Percentiles rank a stretch among this genome's conserved stretches.
These are phyloP conservation scores for Aotearoamyces nothofagi DNA, from an alignment of 2,329 filamentous ascomycete species.

Conservation along the genomic window DNA sequence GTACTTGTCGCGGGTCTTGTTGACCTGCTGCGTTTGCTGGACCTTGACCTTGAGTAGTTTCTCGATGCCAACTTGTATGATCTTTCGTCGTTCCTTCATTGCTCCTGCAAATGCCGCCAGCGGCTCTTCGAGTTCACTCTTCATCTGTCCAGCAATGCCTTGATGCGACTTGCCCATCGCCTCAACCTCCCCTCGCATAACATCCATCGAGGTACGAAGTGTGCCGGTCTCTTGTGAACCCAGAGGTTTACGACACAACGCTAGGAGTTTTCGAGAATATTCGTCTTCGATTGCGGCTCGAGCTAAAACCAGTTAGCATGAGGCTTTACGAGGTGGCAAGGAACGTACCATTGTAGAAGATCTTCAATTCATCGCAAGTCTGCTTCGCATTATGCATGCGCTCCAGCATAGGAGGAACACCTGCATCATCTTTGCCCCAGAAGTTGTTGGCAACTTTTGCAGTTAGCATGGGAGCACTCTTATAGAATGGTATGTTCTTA, in stretches of 20 bases:
- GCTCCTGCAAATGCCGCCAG: slow-evolving; percentile 81
- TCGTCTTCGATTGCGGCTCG: slow-evolving; percentile 93
- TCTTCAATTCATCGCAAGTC: slow-evolving; percentile 83
- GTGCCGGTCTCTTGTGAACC: slow-evolving; percentile 80
- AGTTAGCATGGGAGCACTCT: neutral
- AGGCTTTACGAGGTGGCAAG: slow-evolving; percentile 1
- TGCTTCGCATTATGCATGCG: slow-evolving; percentile 92
- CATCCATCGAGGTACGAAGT: slow-evolving; percentile 71
- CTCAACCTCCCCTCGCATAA: slow-evolving; percentile 78
- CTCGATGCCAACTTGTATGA: slow-evolving; percentile 86
- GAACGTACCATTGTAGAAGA: slow-evolving; percentile 67
- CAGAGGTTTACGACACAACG: slow-evolving; percentile 73
- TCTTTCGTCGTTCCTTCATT: slow-evolving; percentile 94
- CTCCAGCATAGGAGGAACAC: slow-evolving; percentile 77
- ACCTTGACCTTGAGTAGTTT: slow-evolving; percentile 87
- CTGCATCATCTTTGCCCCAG: slow-evolving; percentile 98
- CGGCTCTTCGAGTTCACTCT: slow-evolving; percentile 86
- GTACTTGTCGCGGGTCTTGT: slow-evolving; percentile 89
- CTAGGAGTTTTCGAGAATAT: slow-evolving; percentile 78
- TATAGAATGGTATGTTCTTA: slow-evolving; percentile 6
- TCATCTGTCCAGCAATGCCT: slow-evolving; percentile 85
- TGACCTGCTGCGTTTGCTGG: slow-evolving; percentile 78
- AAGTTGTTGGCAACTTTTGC: slow-evolving; percentile 89
- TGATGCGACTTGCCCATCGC: slow-evolving; percentile 89
- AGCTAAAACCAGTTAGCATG: slow-evolving; percentile 30